Evolutionary conservation across 805 yeast genomes (phyloP), one percentile per base, ranked within the genome.

Genomic region (Scheffersomyces lignosus): DNA sequence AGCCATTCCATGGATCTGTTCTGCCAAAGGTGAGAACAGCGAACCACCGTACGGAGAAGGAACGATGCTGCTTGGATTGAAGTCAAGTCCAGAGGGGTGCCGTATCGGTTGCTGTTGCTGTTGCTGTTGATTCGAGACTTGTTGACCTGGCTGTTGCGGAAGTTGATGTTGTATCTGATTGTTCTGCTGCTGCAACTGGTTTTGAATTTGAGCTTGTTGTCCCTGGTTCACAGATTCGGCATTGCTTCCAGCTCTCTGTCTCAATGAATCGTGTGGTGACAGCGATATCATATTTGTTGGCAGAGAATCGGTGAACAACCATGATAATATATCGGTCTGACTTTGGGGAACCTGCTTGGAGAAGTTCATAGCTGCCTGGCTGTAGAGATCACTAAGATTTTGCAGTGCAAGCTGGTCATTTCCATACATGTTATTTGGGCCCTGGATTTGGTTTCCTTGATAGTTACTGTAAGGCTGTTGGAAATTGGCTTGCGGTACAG

Each of bases 321-420:
- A 67, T 16, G 68, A 60, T 5, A 68, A 41, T 24, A 68, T 64
- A 38, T 67, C 72, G 31, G 52, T 62, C 30, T 64, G 70, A 5
- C 56, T 47, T 20, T 62, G 70, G 8, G 62, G 61, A 2, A 39
- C 27, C 30, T 22, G 12, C 7, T 10, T 20, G 10, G 9, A 7
- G 24, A 20, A 20, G 10, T 20, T 20, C 24, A 20, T 7, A 20
- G 10, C 24, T 20, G 24, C 10, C 10, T 20, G 24, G 7, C 9
- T 7, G 10, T 20, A 20, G 24, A 20, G 24, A 7, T 20, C 24
- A 20, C 24, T 20, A 10, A 20, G 24, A 20, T 20, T 20, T 10
- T 20, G 24, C 10, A 7, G 24, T 7, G 24, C 7, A 20, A 20
- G 24, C 24, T 20, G 24, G 13, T 26, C 13, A 13, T 20, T 20